These are phyloP conservation scores for Barnettozyma siamensis DNA, from an alignment of 805 yeast species.

Conservation along the genomic window DNA sequence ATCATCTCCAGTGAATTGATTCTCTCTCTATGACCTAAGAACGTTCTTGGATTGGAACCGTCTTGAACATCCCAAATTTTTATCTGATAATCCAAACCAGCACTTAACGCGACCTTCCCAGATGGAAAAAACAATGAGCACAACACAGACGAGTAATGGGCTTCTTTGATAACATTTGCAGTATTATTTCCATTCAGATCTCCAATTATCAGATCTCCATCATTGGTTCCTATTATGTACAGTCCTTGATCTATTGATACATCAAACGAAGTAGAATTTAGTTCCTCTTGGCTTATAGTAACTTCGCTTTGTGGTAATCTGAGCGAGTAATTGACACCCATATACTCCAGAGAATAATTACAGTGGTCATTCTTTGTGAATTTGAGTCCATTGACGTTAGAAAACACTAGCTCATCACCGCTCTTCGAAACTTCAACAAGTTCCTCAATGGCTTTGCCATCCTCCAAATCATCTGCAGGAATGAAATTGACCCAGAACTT, in stretches of 20 bases:
- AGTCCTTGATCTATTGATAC: constrained; percentile 25
- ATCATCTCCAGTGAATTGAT: constrained; percentile 47
- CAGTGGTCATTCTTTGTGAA: constrained; percentile 5
- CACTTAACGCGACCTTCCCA: constrained; percentile 51
- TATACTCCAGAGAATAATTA: constrained; percentile 5
- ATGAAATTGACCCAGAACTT: constrained; percentile 38
- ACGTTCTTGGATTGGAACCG: constrained; percentile 45
- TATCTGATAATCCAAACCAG: constrained; percentile 53
- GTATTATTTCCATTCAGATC: neutral
- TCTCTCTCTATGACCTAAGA: constrained; percentile 43
- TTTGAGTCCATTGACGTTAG: constrained; percentile 11
- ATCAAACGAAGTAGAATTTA: constrained; percentile 28
- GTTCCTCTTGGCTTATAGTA: neutral
- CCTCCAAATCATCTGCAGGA: constrained; percentile 14
- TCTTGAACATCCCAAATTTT: constrained; percentile 54
- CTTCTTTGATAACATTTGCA: constrained; percentile 25
- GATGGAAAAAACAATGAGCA: constrained; percentile 54
- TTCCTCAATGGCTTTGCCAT: constrained; percentile 26
- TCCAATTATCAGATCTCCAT: constrained; percentile 29
- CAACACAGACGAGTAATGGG: constrained; percentile 47
- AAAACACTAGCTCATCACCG: constrained; percentile 8
- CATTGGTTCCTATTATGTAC: constrained; percentile 29
- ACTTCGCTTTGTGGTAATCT: constrained; percentile 9
- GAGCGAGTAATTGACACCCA: constrained; percentile 11
- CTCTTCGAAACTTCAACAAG: constrained; percentile 22